A percentile compares a stretch with the other conserved stretches of the same genome.
Conservation (phyloP, 352 stramenopile species). For the Phytophthora brassicae region DNA sequence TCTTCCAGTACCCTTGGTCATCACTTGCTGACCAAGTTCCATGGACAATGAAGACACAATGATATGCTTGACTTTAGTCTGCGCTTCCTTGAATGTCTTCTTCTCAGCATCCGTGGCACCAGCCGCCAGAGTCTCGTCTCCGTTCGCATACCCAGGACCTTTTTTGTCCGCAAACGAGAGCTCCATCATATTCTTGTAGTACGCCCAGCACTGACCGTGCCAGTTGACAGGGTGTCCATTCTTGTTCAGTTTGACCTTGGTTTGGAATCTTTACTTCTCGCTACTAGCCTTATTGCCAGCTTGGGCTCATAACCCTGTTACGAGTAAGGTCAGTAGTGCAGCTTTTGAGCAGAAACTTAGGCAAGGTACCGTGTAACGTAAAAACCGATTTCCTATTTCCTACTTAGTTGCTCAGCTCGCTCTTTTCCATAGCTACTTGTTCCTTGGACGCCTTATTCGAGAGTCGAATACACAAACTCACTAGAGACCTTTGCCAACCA, state of each 20-base stretch:
- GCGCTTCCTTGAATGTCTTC: slow-evolving; percentile 3
- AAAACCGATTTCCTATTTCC: neutral
- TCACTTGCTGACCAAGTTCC: slow-evolving; percentile 7
- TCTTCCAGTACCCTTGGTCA: neutral
- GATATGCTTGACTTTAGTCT: slow-evolving; percentile 7
- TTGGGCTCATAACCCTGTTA: slow-evolving; percentile 17
- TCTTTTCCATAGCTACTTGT: neutral
- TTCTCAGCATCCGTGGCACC: neutral
- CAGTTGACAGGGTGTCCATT: slow-evolving; percentile 8
- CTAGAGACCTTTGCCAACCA: neutral
- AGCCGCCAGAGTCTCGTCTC: neutral
- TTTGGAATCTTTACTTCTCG: slow-evolving; percentile 1
- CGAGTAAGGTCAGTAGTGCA: neutral
- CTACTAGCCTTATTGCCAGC: neutral
- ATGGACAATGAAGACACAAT: slow-evolving; percentile 14
- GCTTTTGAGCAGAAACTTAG: neutral
- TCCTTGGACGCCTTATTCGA: neutral
- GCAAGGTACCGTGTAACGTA: neutral
- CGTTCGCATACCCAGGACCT: neutral
- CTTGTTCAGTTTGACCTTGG: slow-evolving; percentile 19
- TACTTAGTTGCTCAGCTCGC: neutral
- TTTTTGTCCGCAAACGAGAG: slow-evolving; percentile 3
- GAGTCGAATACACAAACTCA: neutral
- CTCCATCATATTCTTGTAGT: slow-evolving; percentile 18
- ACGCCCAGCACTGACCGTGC: slow-evolving; percentile 12